Percentiles rank a stretch among this genome's conserved stretches.
Conservation (phyloP, 2,329 filamentous ascomycete species). For the Dactylellina sp. region DNA sequence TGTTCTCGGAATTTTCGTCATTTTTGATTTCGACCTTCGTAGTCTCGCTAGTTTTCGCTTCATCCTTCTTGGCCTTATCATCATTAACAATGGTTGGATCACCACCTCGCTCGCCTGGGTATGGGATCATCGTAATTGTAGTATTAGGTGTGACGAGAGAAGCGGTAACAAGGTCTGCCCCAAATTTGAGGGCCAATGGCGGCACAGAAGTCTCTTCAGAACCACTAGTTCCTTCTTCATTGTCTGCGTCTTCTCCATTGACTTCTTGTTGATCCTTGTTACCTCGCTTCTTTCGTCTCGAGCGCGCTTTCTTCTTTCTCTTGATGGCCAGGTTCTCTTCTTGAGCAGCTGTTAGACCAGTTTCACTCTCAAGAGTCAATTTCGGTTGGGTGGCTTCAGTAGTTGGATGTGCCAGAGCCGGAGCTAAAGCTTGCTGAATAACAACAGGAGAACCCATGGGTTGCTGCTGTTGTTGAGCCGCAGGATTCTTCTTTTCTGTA, state of each 20-base stretch:
- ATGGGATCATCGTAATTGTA: slow-evolving; percentile 45
- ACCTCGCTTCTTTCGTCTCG: slow-evolving; percentile 26
- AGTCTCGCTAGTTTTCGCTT: too few species aligned
- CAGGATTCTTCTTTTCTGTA: neutral
- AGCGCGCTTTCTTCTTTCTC: slow-evolving; percentile 24
- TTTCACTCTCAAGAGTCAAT: slow-evolving; percentile 20
- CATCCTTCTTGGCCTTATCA: neutral
- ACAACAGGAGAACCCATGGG: neutral
- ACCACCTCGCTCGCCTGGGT: slow-evolving; percentile 20
- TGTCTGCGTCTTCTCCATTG: slow-evolving; percentile 52
- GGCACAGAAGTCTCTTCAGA: slow-evolving; percentile 45
- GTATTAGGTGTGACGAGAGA: slow-evolving; percentile 32
- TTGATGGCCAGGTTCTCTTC: slow-evolving; percentile 13
- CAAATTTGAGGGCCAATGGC: slow-evolving; percentile 42
- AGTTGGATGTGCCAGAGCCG: neutral
- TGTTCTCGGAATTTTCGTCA: slow-evolving; percentile 1
- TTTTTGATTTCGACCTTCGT: neutral
- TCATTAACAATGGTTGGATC: slow-evolving; percentile 4
- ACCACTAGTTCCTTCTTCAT: slow-evolving; percentile 54
- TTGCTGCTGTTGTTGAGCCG: neutral
- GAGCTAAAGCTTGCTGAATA: neutral
- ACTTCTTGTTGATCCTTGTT: slow-evolving; percentile 16
- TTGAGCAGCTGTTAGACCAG: slow-evolving; percentile 4
- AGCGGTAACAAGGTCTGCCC: slow-evolving; percentile 43
- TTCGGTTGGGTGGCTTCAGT: slow-evolving; percentile 1